A percentile compares a stretch with the other conserved stretches of the same genome.
phyloP scores from a whole-genome alignment of 1,284 basidiomycete genomes.

The Ustilago xerochloae region DNA sequence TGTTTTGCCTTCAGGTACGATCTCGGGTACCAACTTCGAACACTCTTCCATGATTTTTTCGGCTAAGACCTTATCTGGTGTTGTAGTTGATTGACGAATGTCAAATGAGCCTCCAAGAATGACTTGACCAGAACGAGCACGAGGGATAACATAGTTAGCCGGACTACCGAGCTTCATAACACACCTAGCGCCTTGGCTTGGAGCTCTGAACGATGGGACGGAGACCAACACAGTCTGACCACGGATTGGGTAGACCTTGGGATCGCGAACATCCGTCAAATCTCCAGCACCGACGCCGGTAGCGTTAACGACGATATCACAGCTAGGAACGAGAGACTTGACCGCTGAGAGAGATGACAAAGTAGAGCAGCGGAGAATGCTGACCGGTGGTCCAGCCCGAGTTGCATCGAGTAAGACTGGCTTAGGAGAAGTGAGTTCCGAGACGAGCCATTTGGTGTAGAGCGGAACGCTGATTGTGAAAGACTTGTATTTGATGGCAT shows the following conservation, averaged over 20 bases:
- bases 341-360: constrained; percentile 27
- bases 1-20: constrained; percentile 45
- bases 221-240: constrained; percentile 85
- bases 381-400: constrained; percentile 38
- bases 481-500: constrained; percentile 50
- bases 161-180: constrained; percentile 42
- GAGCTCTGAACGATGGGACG: constrained; percentile 73
- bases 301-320: constrained; percentile 70
- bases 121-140: constrained; percentile 70
- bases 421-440: constrained; percentile 26
- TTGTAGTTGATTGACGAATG: constrained; percentile 23
- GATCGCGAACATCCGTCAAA: constrained; percentile 72
- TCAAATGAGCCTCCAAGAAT: constrained; percentile 75
- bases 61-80: constrained; percentile 70
- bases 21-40: constrained; percentile 43
- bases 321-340: constrained; percentile 17
- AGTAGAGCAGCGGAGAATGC: constrained; percentile 35
- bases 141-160: constrained; percentile 73
- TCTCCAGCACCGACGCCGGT: constrained; percentile 68
- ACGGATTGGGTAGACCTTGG: constrained; percentile 83
- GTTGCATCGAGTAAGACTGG: constrained; percentile 4
- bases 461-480: constrained; percentile 52
- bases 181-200: constrained; percentile 31
- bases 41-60: constrained; percentile 71
- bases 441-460: constrained; percentile 55